Percentiles rank a stretch among this genome's conserved stretches.
phyloP scores from a whole-genome alignment of 1,284 basidiomycete species.

The Ganoderma lucidum region DNA sequence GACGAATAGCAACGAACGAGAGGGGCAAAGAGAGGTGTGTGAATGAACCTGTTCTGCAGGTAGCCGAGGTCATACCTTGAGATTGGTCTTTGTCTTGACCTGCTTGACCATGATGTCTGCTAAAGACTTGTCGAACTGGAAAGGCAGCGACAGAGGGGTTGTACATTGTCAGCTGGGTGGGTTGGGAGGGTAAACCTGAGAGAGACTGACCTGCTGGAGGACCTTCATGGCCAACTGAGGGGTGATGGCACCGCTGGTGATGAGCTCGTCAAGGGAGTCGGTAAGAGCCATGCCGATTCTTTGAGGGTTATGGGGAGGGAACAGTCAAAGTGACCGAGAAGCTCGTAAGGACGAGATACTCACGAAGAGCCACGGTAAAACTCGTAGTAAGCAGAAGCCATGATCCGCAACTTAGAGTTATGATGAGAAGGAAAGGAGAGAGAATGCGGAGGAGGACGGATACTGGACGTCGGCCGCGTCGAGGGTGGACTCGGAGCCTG shows the following conservation, averaged over 20 bases:
- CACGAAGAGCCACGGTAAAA: conserved; percentile 91
- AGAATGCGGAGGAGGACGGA: neutral
- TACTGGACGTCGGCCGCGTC: too few species aligned
- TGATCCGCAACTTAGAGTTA: conserved; percentile 37
- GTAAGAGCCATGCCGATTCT: conserved; percentile 98
- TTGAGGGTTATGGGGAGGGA: conserved; percentile 10
- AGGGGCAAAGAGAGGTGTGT: conserved; percentile 9
- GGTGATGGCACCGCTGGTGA: conserved; percentile 96
- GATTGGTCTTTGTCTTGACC: conserved; percentile 91
- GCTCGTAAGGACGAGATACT: conserved; percentile 44
- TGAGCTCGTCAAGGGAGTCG: conserved; percentile 99
- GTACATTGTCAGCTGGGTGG: conserved; percentile 19
- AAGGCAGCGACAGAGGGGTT: neutral
- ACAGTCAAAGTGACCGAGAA: conserved; percentile 25
- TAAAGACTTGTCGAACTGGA: conserved; percentile 95
- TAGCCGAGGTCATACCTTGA: conserved; percentile 69
- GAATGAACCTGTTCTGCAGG: conserved; percentile 7
- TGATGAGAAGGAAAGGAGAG: neutral
- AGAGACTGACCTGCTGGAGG: conserved; percentile 80
- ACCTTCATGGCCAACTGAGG: conserved; percentile 98
- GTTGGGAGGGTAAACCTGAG: too few species aligned
- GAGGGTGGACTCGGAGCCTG: too few species aligned
- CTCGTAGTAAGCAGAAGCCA: conserved; percentile 89
- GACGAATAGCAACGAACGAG: neutral
- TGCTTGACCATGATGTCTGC: conserved; percentile 91